Base-by-base conservation (phyloP, 306 rosid genomes). In the Lablab purpureus region DNA sequence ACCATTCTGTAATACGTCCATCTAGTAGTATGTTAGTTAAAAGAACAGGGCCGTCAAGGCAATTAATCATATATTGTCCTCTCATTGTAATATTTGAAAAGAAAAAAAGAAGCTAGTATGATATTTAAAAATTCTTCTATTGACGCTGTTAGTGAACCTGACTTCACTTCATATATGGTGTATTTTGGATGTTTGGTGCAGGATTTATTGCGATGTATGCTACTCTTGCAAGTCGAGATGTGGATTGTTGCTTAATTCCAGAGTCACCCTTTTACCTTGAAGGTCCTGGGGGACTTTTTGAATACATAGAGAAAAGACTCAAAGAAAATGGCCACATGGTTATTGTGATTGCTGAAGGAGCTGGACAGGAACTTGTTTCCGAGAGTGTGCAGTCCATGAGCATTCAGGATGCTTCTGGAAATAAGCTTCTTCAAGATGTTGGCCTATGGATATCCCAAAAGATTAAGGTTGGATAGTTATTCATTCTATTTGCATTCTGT, bases 191-290 rank as follows among this genome's bases (percentile, higher is more conserved):
- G 54, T 43, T n/a, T 65, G 58, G 14, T 78, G 81, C 93, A 95
- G 99, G 99, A 74, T 95, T 91, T 49, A 93, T 93, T 80, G 94
- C 99, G 6, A 91, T 95, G 99, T 7, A 95, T 83, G 97, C 99
- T 46, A 93, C 99, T 52, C 98, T 95, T 78, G 99, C 98, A 4
- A 93, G 92, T 86, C 87, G 99, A 85, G 99, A 95, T 36, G 99
- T 95, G 37, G 99, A 95, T 70, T 93, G 98, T 80, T 95, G 99
- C 91, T 87, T 95, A 71, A 95, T 95, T 86, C 99, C 99, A 9
- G 99, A 95, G 86, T 95, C 94, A 49, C 95, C 92, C 41, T 95
- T 95, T 68, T 93, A 93, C 85, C 97, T 95, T 0, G 99, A 93
- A 82, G 97, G 99, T 66, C 87, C 84, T 3, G 99, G 99, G 49